A percentile compares a stretch with the other conserved stretches of the same genome.
phyloP scores from a whole-genome alignment of 1,284 basidiomycete genomes.

The Ustilago tritici region DNA sequence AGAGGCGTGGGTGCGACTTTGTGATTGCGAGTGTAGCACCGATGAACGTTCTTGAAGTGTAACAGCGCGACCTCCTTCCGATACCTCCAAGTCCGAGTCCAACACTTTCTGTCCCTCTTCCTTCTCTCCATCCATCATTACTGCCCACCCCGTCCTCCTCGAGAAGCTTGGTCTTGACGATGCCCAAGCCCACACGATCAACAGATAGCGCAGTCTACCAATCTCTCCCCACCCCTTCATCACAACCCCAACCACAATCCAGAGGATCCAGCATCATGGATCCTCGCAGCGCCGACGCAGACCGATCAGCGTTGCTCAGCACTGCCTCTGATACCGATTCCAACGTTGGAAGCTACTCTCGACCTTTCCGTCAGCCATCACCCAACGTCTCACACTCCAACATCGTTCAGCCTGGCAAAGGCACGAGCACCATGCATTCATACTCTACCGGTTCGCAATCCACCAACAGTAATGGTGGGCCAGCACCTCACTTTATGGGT shows the following conservation, averaged over 20 bases:
- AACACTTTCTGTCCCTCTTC: background rate
- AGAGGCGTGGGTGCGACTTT: background rate
- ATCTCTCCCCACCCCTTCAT: constrained; percentile 8
- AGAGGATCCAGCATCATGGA: constrained; percentile 13
- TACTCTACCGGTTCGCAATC: constrained; percentile 26
- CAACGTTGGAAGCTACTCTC: constrained; percentile 16
- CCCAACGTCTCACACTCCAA: constrained; percentile 23
- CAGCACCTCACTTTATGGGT: constrained; percentile 18
- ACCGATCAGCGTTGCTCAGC: constrained; percentile 12
- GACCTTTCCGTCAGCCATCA: constrained; percentile 23
- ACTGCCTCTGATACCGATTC: constrained; percentile 1
- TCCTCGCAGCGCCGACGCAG: background rate
- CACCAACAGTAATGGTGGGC: constrained; percentile 13
- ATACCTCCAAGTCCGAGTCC: constrained; percentile 1
- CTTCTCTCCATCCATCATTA: background rate
- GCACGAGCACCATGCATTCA: constrained; percentile 22
- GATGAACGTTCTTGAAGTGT: background rate
- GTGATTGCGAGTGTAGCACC: background rate
- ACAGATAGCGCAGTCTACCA: constrained; percentile 5
- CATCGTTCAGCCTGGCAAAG: constrained; percentile 28
- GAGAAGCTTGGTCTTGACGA: background rate
- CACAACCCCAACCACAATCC: background rate
- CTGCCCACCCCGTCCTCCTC: background rate
- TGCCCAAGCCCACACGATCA: background rate
- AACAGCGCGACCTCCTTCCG: background rate